A percentile compares a stretch with the other conserved stretches of the same genome.
These are phyloP conservation scores for Penicillium diatomitis DNA, from an alignment of 495 filamentous ascomycete genomes.

Conservation along the genomic window DNA sequence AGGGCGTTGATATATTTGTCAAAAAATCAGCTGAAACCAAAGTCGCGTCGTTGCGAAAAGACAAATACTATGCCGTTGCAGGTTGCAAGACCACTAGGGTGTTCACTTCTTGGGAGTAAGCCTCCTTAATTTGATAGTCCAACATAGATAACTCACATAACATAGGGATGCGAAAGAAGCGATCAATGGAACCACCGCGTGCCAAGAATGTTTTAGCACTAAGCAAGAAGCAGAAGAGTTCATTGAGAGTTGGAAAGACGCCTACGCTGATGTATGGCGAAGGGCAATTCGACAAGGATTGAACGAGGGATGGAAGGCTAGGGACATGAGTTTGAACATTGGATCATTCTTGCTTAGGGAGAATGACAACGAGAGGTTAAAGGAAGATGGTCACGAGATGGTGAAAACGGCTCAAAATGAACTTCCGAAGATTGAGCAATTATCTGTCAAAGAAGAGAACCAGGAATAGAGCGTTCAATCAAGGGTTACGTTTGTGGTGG, in stretches of 20 bases:
- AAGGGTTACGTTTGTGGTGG: too few species aligned
- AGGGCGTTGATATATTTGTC: background rate
- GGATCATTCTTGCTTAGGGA: background rate
- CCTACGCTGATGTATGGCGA: background rate
- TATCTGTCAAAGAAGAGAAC: too few species aligned
- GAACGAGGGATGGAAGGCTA: background rate
- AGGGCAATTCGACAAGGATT: background rate
- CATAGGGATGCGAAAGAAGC: background rate
- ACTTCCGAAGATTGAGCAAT: too few species aligned
- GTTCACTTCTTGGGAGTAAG: background rate
- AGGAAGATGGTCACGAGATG: too few species aligned
- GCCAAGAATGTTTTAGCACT: background rate
- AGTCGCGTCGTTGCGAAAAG: background rate
- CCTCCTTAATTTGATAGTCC: background rate
- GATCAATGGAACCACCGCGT: background rate
- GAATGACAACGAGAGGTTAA: too few species aligned
- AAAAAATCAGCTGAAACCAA: background rate
- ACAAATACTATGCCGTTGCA: background rate
- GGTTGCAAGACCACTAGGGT: background rate
- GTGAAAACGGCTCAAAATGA: too few species aligned
- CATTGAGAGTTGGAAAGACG: background rate
- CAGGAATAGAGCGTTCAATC: too few species aligned
- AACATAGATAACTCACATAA: background rate
- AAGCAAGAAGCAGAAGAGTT: background rate
- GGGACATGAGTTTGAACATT: background rate